Evolutionary conservation across 2,329 filamentous ascomycete species (phyloP), one percentile per base, ranked within the genome.

Genomic region (Colletotrichum sp.): DNA sequence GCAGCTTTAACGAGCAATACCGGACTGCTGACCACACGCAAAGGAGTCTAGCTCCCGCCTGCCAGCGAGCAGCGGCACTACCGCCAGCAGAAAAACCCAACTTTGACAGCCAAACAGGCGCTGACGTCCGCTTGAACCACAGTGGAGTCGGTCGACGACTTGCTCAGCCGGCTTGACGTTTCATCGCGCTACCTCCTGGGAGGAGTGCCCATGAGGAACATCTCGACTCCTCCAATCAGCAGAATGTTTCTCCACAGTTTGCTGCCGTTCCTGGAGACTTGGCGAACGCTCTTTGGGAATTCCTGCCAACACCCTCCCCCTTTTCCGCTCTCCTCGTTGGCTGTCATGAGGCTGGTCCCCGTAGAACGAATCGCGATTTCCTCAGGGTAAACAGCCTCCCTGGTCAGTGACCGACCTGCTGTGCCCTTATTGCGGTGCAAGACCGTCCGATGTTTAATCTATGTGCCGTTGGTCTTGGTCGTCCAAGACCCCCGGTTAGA

Each of bases 141-240:
- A 43, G 66, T 63, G 56, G 56, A 24, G 28, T 28, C 28, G 16
- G 58, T 61, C 16, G 58, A n/a, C 38, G 28, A 61, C 48, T 9
- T 52, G 52, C 38, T 9, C 26, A n/a, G 55, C 38, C 26, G 38
- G 36, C 24, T 67, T 43, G 69, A 67, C 73, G 73, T 75, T 75
- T 75, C 73, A 75, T 73, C 73, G 69, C 69, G 63, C 69, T 58
- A 58, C 55, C 64, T 48, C 62, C 32, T 21, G 61, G 69, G 63
- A 48, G 63, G 63, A 48, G 38, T 3, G 4, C 18, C 38, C 38
- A 48, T 48, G 56, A 75, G 43, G 63, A 73, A 58, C 30, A 52
- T 52, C 26, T n/a, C 32, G 73, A 63, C 32, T 63, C 63, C 62
- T 68, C 69, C 69, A 75, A 75, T 75, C 69, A 72, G 21, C 63